Percentiles rank a stretch among this genome's conserved stretches.
phyloP scores from a whole-genome alignment of 2,329 filamentous ascomycete genomes.

The Aspergillus transmontanensis region DNA sequence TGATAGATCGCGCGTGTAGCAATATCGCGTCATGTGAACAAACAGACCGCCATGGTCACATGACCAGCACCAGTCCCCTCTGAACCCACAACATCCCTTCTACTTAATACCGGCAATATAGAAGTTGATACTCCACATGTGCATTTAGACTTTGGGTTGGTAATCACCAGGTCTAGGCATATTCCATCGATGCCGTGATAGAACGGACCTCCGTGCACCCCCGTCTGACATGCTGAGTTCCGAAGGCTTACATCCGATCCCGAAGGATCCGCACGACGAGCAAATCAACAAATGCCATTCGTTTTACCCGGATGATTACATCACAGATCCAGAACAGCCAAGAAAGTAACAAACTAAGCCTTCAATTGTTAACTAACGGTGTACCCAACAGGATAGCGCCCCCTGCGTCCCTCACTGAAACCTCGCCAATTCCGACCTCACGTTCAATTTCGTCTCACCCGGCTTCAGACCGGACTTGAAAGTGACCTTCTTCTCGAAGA shows the following conservation, averaged over 20 bases:
- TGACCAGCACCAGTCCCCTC: background rate
- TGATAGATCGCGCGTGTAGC: too few species aligned
- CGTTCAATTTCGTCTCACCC: conserved; percentile 11
- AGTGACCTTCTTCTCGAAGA: conserved; percentile 37
- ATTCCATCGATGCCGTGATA: background rate
- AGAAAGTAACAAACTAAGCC: background rate
- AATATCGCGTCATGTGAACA: background rate
- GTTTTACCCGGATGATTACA: background rate
- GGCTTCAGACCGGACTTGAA: background rate
- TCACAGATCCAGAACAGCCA: background rate
- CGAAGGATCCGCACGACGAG: background rate
- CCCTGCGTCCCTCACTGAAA: background rate
- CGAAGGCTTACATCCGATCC: background rate
- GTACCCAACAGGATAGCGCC: background rate
- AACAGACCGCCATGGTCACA: background rate
- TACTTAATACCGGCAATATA: background rate
- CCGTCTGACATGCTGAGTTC: background rate
- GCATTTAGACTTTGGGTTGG: background rate
- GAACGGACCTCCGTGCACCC: background rate
- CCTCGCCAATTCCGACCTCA: conserved; percentile 8
- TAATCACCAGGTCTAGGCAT: background rate
- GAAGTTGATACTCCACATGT: background rate
- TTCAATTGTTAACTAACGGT: background rate
- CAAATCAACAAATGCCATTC: background rate
- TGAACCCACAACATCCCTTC: background rate